phyloP scores from a whole-genome alignment of 2,329 filamentous ascomycete genomes.

The Colletotrichum siamense region DNA sequence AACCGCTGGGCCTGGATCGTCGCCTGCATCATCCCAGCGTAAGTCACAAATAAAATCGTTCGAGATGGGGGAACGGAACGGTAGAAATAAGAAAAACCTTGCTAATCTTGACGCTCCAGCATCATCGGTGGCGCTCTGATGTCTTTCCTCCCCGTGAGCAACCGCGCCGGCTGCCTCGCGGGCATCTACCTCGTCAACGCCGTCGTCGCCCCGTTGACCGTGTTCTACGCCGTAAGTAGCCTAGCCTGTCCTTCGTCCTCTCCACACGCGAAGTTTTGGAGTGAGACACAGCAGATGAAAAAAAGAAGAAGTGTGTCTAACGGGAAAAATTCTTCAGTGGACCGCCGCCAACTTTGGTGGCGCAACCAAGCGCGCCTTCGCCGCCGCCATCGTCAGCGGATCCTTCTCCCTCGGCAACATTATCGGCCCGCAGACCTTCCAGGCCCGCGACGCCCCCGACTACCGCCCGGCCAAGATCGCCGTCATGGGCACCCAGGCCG shows the following conservation, averaged over 20 bases:
- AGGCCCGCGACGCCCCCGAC: conserved; percentile 53
- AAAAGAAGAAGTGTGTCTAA: background rate
- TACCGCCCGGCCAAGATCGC: conserved; percentile 60
- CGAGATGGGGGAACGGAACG: too few relatives aligned
- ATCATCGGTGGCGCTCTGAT: conserved; percentile 56
- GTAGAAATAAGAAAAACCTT: background rate
- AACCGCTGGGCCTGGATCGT: conserved; percentile 57
- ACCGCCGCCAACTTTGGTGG: conserved; percentile 57
- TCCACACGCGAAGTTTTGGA: background rate
- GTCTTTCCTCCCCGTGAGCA: conserved; percentile 54
- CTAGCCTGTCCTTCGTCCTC: background rate
- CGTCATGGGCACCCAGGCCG: conserved; percentile 56
- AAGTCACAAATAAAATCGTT: conserved; percentile 20
- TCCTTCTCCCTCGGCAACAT: conserved; percentile 61
- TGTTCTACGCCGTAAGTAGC: conserved; percentile 48
- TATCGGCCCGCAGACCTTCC: conserved; percentile 63
- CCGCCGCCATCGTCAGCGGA: conserved; percentile 52
- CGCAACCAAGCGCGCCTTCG: conserved; percentile 57
- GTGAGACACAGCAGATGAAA: background rate
- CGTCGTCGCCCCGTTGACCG: conserved; percentile 48
- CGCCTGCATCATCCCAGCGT: conserved; percentile 53
- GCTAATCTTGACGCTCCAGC: conserved; percentile 25
- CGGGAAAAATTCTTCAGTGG: conserved; percentile 35
- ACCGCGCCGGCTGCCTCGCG: conserved; percentile 51
- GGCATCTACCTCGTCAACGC: conserved; percentile 58